Evolutionary conservation across 2,329 filamentous ascomycete genomes (phyloP).

Genomic region (Diaporthe sp.): DNA sequence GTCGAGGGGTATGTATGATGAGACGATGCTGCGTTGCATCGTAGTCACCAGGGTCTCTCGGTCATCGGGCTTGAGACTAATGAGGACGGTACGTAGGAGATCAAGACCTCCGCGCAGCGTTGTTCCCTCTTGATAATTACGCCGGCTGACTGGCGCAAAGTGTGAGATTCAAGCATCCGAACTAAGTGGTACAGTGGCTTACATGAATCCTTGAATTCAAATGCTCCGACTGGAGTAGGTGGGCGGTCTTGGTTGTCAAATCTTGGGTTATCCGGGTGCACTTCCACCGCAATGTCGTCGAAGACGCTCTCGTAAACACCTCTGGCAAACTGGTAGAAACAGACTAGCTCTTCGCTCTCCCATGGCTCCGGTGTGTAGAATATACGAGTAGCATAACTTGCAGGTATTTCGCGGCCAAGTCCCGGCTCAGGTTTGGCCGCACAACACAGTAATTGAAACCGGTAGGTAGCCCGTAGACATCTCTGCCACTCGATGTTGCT

Average conservation of each 20-base stretch:
- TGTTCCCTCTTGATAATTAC: slow-evolving; percentile 20
- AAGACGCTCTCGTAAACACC: slow-evolving; percentile 8
- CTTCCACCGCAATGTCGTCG: not conserved
- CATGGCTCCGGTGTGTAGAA: slow-evolving; percentile 37
- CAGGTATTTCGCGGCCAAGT: not conserved
- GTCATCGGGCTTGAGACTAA: slow-evolving; percentile 2
- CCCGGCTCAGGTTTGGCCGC: too few species aligned
- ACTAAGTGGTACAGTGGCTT: not conserved
- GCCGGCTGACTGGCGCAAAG: not conserved
- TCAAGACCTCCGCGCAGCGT: not conserved
- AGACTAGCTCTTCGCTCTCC: slow-evolving; percentile 37
- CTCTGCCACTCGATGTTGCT: too few species aligned
- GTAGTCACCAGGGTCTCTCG: slow-evolving; percentile 46
- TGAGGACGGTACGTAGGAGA: not conserved
- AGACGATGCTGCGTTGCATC: slow-evolving; percentile 43
- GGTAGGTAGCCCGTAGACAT: too few species aligned
- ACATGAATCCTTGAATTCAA: not conserved
- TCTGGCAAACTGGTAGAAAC: slow-evolving; percentile 28
- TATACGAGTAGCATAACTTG: not conserved
- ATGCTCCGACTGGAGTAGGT: slow-evolving; percentile 31
- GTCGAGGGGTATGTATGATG: not conserved
- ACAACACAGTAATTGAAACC: too few species aligned
- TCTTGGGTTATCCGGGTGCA: slow-evolving; percentile 22
- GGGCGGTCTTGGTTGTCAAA: slow-evolving; percentile 25
- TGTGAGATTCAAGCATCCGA: too few species aligned